Percentiles rank a stretch among this genome's conserved stretches.
phyloP scores from a whole-genome alignment of 345 rosid genomes.

The Arabidopsis thaliana region TAIR10.1 NC_003076.8:24758001-24758500 shows the following conservation, averaged over 20 bases:
- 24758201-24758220: slow-evolving; percentile 22
- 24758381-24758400: neutral
- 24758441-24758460: slow-evolving; percentile 22
- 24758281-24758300: slow-evolving; percentile 31
- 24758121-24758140: slow-evolving; percentile 36
- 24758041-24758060: neutral
- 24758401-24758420: slow-evolving; percentile 1
- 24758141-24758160: slow-evolving; percentile 16
- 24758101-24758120: slow-evolving; percentile 22
- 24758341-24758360: slow-evolving; percentile 29
- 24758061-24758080: neutral
- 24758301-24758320: slow-evolving; percentile 14
- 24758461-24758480: neutral
- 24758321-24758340: neutral
- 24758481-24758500: neutral
- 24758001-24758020: neutral
- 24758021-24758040: neutral
- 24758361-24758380: slow-evolving; percentile 5
- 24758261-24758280: slow-evolving; percentile 29
- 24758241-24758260: slow-evolving; percentile 35
- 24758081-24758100: neutral
- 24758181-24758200: slow-evolving; percentile 40
- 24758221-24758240: slow-evolving; percentile 23
- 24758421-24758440: slow-evolving; percentile 9
- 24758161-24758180: slow-evolving; percentile 37